Percentiles rank a stretch among this genome's conserved stretches.
Conservation (phyloP, 2,329 filamentous ascomycete genomes). For the Colletotrichum higginsianum region DNA sequence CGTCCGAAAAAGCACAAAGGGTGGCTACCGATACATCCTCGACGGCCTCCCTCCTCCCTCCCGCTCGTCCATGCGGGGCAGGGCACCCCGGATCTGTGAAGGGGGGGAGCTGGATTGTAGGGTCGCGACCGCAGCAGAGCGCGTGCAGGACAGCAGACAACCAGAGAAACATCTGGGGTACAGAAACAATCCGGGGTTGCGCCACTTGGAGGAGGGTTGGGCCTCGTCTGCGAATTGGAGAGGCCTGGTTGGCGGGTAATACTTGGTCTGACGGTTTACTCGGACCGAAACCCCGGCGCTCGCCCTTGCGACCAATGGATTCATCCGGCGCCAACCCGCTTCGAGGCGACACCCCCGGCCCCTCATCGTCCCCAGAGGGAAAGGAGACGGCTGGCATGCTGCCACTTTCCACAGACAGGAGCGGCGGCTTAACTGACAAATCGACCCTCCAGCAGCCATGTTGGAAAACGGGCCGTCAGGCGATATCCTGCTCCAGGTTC, state of each 20-base stretch:
- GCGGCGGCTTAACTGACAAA: not conserved
- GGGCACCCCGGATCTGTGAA: constrained; percentile 10
- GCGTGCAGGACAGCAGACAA: constrained; percentile 13
- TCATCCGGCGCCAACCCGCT: constrained; percentile 31
- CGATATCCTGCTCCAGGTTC: not conserved
- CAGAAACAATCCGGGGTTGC: constrained; percentile 40
- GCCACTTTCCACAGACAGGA: constrained; percentile 22
- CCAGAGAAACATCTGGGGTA: constrained; percentile 37
- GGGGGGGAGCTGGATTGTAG: not conserved
- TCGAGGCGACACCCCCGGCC: constrained; percentile 25
- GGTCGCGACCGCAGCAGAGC: not conserved
- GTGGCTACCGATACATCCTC: not conserved
- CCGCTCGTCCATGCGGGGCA: not conserved
- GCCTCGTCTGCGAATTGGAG: constrained; percentile 19
- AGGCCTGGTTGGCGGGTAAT: constrained; percentile 43
- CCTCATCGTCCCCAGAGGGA: constrained; percentile 23
- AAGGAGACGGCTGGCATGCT: constrained; percentile 6
- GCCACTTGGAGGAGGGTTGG: constrained; percentile 23
- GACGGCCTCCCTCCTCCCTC: not conserved
- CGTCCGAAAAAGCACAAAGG: not conserved
- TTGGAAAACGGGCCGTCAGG: not conserved
- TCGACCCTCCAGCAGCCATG: constrained; percentile 2
- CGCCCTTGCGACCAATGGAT: constrained; percentile 29
- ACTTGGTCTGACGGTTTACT: constrained; percentile 28
- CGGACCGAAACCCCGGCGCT: constrained; percentile 40